phyloP scores from a whole-genome alignment of 2,329 filamentous ascomycete genomes.

The Aureobasidium sp. region DNA sequence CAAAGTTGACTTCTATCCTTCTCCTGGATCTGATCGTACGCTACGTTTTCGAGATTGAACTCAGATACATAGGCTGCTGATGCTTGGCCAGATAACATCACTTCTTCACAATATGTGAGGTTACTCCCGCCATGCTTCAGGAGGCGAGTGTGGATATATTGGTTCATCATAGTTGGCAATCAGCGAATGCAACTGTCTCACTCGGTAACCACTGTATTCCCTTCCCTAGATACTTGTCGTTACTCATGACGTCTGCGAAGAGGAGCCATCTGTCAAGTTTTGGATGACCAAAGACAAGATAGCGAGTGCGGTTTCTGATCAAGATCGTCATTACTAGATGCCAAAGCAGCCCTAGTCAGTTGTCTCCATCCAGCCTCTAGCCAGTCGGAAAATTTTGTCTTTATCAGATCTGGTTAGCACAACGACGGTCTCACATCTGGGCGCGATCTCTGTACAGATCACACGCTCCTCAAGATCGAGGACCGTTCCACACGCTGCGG shows the following conservation, averaged over 20 bases:
- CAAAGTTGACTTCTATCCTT: not conserved
- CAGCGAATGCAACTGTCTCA: slow-evolving; percentile 7
- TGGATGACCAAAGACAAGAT: not conserved
- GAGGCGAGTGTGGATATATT: slow-evolving; percentile 4
- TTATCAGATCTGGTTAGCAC: slow-evolving; percentile 1
- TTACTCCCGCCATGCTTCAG: not conserved
- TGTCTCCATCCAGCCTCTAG: not conserved
- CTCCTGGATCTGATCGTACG: not conserved
- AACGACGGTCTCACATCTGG: slow-evolving; percentile 3
- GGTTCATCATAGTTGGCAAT: not conserved
- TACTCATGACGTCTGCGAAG: slow-evolving; percentile 6
- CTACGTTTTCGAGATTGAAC: not conserved
- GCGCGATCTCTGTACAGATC: slow-evolving; percentile 4
- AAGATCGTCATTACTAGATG: not conserved
- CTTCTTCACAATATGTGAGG: not conserved
- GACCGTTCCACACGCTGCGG: not conserved
- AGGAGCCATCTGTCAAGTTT: not conserved
- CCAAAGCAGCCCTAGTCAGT: not conserved
- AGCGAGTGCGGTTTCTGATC: not conserved
- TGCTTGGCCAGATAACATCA: not conserved
- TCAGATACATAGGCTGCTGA: not conserved
- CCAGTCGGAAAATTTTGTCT: slow-evolving; percentile 7
- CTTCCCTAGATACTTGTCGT: not conserved
- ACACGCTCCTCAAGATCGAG: slow-evolving; percentile 9
- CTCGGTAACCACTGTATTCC: not conserved